Evolutionary conservation across 2,329 filamentous ascomycete genomes (phyloP).

Genomic region (Tolypocladium cylindrosporum): DNA sequence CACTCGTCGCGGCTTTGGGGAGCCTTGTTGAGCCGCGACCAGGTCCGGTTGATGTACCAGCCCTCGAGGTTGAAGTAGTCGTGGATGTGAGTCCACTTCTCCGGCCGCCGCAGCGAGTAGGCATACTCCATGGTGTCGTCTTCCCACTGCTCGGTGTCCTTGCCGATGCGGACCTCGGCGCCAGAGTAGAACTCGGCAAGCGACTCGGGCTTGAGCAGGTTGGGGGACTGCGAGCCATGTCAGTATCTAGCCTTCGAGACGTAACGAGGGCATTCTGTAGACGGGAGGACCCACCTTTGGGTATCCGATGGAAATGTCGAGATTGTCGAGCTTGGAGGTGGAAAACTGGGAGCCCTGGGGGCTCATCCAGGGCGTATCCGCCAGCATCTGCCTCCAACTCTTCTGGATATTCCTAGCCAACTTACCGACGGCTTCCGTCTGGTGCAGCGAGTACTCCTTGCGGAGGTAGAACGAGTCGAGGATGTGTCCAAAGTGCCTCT

Average conservation of each 20-base stretch:
- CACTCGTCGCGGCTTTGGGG: background rate
- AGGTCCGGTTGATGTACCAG: slow-evolving; percentile 3
- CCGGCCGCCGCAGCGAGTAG: background rate
- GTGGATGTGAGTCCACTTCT: slow-evolving; percentile 5
- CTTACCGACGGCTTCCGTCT: background rate
- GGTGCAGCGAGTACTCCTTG: background rate
- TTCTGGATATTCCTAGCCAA: background rate
- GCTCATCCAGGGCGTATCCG: background rate
- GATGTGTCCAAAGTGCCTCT: slow-evolving; percentile 6
- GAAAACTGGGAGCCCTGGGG: background rate
- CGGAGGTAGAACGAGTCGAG: slow-evolving; percentile 3
- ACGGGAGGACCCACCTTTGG: background rate
- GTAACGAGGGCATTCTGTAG: no score
- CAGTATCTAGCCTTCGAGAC: no score
- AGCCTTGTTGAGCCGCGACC: slow-evolving; percentile 1
- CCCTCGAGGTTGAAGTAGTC: slow-evolving; percentile 8
- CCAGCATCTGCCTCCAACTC: background rate
- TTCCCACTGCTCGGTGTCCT: background rate
- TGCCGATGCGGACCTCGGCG: background rate
- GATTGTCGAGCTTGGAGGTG: background rate
- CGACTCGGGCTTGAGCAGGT: background rate
- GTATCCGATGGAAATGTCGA: background rate
- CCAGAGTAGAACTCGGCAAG: slow-evolving; percentile 3
- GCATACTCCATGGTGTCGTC: background rate
- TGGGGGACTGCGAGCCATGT: background rate